Base-by-base conservation (phyloP, 1,284 basidiomycete genomes). In the Cerioporus squamosus region DNA sequence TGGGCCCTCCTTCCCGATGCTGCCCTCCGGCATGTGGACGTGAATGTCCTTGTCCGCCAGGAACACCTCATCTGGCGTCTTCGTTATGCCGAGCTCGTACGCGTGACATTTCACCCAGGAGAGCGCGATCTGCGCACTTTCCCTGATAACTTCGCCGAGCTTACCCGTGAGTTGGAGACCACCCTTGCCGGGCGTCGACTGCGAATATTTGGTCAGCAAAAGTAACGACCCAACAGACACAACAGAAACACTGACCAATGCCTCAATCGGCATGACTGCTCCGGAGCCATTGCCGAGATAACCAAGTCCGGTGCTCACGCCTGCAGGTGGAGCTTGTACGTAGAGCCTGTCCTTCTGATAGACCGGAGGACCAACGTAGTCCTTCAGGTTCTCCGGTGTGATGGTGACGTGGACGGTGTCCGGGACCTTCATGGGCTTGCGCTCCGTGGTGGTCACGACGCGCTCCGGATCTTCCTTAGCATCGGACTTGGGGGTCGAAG, bases 1-100 rank as follows among this genome's bases (percentile, higher is more conserved):
- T 95, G 97, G 97, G 0, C 97, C 97, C 70, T 99, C 97, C 78
- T 99, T 99, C 49, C 97, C 97, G 61, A 99, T 94, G 59, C 93
- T 93, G 5, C 97, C 97, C 73, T 97, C 95, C 0, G 95, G 95
- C 95, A 96, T 97, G 73, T 97, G 95, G 44, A 97, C 83, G 72
- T 97, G 95, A 17, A 97, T 82, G 68, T 97, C 94, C 42, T 86
- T 82, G 69, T 95, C 90, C 47, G 88, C 88, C 62, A 98, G 77
- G 72, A 95, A 90, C 69, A 90, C 87, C 63, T 91, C 89, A 4
- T 85, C 85, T 10, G 83, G 77, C 2, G 81, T 82, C 64, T 82
- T 77, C 5, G 93, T 94, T 67, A 98, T 91, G 5, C 95, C 95
- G 6, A 98, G 82, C 46, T 92, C 88, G 71, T 84, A 90, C 2